Base-by-base conservation (phyloP, 2,329 filamentous ascomycete species). In the Pezicula radicicola region DNA sequence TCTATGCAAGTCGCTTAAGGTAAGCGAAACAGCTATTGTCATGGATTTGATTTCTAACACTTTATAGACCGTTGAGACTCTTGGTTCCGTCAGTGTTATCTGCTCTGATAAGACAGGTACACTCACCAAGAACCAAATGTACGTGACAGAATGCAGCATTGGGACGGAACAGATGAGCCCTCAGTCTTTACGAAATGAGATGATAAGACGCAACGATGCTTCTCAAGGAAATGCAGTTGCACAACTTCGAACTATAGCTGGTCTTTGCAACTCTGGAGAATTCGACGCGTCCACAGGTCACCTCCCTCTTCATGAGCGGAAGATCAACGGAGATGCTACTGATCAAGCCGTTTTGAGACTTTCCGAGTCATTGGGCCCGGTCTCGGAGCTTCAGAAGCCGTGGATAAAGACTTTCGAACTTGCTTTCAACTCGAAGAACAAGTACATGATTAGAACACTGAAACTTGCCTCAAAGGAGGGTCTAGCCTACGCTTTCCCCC, bases 381-480 rank as follows among this genome's bases (percentile, higher is more conserved):
- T 89, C 0, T 68, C 76, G 0, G 78, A 86, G 47, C 70, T 87
- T 5, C 79, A 84, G 7, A 73, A 75, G 13, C 74, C 77, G 56
- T 91, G 86, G 85, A 78, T 78, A 48, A 84, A 80, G 48, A 77
- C 80, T 2, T 91, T 84, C 59, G 83, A 87, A 49, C 72, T 89
- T 27, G 81, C 85, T 0, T 92, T 92, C 68, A 91, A 91, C 71
- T 89, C 85, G 70, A 89, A 89, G 73, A 91, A 91, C 71, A 92
- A 92, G 68, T 91, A 84, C 65, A 91, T 91, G 83, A 80, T 91
- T 50, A 77, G 82, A 33, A 78, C 84, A 0, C 79, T 86, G 46
- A 73, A 73, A 2, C 58, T 78, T 37, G 68, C 67, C 2, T 64
- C 70, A 28, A 64, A 67, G n/a, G 67, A 71, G 36, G 70, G 69